Base-by-base conservation (phyloP, 192 early-diverging fungal species). In the Phlyctochytrium planicorne region DNA sequence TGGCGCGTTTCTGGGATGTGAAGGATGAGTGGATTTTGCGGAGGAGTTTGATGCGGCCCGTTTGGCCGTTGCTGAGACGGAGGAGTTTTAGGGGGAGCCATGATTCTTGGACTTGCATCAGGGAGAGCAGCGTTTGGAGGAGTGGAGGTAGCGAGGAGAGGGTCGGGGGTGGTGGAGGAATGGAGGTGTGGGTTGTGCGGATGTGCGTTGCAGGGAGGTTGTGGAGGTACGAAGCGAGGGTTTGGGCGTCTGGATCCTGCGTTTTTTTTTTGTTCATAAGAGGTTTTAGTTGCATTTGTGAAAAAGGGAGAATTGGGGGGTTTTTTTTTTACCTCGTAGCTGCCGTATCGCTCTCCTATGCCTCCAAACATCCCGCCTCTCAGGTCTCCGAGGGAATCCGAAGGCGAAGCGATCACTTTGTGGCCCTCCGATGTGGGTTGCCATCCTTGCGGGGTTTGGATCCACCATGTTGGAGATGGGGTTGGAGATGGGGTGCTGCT, bases 31-130 rank as follows among this genome's bases (percentile, higher is more conserved):
- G 82, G 14, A 80, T 30, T 17, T 80, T n/a, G n/a, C n/a, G n/a
- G n/a, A n/a, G n/a, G n/a, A n/a, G n/a, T n/a, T n/a, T n/a, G n/a
- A n/a, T 74, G 35, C 82, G 66, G 29, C 82, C 37, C 1, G 75
- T 73, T 60, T 83, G 82, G 4, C 82, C 80, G 61, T 83, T 83
- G 3, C 71, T 77, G 12, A 82, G 60, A 32, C 82, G 82, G 40
- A 82, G 66, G 37, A 82, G 79, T 12, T 70, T 74, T 16, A 82
- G 30, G 6, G 52, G 47, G 14, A 82, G 59, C 66, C 70, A 27
- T 24, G 24, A 17, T 20, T 62, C 65, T 24, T 60, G n/a, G 29
- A 29, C 66, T 17, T 29, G 16, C 52, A 60, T 14, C 30, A 57
- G 24, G 16, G 10, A 29, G 23, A 57, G 10, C 35, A 68, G 33